Conservation (phyloP, 2,329 filamentous ascomycete genomes). For the Aspergillus fischeri region DNA sequence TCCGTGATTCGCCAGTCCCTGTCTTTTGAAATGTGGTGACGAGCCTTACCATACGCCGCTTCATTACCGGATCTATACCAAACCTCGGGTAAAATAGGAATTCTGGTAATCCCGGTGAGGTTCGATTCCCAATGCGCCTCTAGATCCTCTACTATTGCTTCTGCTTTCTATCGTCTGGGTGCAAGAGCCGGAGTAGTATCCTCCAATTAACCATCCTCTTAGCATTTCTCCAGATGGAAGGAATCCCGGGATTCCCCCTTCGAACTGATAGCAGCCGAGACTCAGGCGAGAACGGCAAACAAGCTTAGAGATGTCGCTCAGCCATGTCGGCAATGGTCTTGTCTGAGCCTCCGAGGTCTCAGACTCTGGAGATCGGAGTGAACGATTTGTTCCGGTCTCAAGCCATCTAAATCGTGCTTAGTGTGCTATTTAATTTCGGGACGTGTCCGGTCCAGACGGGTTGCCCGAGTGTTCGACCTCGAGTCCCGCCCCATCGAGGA, state of each 20-base stretch:
- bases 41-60: constrained; percentile 4
- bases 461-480: constrained; percentile 8
- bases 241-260: not conserved
- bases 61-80: constrained; percentile 13
- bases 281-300: not conserved
- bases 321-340: not conserved
- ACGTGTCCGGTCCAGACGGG: constrained; percentile 17
- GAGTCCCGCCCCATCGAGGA: constrained; percentile 14
- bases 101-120: constrained; percentile 7
- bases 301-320: not conserved
- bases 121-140: not conserved
- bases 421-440: constrained; percentile 5
- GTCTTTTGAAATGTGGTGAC: constrained; percentile 14
- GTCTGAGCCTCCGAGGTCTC: not conserved
- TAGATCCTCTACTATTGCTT: not conserved
- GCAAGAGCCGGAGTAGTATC: not conserved
- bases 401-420: not conserved
- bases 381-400: not conserved
- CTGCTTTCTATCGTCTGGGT: not conserved
- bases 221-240: not conserved
- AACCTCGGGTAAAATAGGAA: constrained; percentile 23
- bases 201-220: not conserved
- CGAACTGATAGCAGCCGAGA: not conserved
- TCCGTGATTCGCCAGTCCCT: not conserved
- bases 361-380: not conserved